phyloP scores from a whole-genome alignment of 768 basidiomycete species.

The Thelephora ganbajun region DNA sequence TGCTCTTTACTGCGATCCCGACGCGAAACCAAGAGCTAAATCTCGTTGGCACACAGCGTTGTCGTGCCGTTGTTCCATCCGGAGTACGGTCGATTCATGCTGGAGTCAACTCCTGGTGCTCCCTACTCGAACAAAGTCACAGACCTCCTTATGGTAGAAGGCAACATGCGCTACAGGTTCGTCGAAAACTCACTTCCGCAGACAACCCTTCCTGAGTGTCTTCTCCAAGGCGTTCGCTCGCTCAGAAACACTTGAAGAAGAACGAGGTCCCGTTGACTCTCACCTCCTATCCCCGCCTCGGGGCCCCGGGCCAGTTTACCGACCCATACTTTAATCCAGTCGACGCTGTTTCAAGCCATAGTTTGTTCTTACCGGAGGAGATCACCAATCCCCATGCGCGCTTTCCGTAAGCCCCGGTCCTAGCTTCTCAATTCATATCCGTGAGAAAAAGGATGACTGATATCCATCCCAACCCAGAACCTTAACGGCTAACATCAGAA shows the following conservation, averaged over 20 bases:
- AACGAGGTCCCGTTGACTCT: constrained; percentile 88
- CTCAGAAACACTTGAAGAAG: constrained; percentile 64
- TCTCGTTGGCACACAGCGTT: constrained; percentile 26
- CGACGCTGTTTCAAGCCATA: constrained; percentile 76
- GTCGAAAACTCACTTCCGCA: constrained; percentile 8
- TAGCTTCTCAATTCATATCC: constrained; percentile 2
- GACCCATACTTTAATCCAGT: constrained; percentile 75
- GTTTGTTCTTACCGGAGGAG: constrained; percentile 88
- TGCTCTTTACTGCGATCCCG: not conserved
- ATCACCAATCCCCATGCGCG: constrained; percentile 95
- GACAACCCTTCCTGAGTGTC: not conserved
- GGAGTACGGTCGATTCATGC: constrained; percentile 97
- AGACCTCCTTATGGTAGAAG: constrained; percentile 82
- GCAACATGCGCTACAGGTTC: constrained; percentile 89
- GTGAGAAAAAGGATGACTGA: not conserved
- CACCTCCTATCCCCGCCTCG: constrained; percentile 91
- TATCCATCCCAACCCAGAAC: constrained; percentile 41
- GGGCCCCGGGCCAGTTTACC: constrained; percentile 80
- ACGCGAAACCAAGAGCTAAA: constrained; percentile 2
- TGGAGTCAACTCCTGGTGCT: constrained; percentile 92
- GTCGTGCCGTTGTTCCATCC: constrained; percentile 89
- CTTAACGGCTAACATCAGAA: constrained; percentile 91
- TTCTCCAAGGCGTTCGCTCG: constrained; percentile 56
- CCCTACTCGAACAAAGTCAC: constrained; percentile 84
- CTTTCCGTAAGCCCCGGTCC: constrained; percentile 68